phyloP scores from a whole-genome alignment of 139 green algal genomes.

The Coelastrella sp. region DNA sequence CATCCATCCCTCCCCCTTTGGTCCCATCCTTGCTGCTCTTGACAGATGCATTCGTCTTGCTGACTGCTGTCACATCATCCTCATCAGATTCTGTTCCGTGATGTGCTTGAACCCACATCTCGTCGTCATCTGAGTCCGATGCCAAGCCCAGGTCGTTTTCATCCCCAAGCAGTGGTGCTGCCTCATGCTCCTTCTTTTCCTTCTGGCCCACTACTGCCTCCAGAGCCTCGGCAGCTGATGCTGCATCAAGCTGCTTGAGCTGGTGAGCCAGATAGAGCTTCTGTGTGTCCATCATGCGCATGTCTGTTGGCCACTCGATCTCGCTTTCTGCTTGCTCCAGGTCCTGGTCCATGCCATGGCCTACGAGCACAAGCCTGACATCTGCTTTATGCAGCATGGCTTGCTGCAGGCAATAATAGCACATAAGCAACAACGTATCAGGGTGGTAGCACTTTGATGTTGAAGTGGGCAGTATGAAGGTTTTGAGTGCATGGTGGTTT shows the following conservation, averaged over 20 bases:
- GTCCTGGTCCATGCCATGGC: slow-evolving; percentile 27
- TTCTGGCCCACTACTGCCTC: slow-evolving; percentile 1
- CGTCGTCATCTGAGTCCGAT: neutral
- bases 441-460: neutral
- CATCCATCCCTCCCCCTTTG: neutral
- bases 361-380: slow-evolving; percentile 37
- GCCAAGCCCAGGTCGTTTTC: neutral
- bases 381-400: neutral
- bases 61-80: slow-evolving; percentile 7
- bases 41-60: neutral
- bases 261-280: slow-evolving; percentile 23
- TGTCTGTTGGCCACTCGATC: slow-evolving; percentile 13
- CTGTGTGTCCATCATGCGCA: slow-evolving; percentile 30
- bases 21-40: neutral
- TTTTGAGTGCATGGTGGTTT: neutral
- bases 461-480: neutral
- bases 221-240: slow-evolving; percentile 1
- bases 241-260: slow-evolving; percentile 26
- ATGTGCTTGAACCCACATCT: neutral
- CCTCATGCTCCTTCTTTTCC: neutral
- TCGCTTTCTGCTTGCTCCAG: neutral
- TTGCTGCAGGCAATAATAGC: neutral
- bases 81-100: neutral
- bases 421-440: neutral
- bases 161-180: neutral